Evolutionary conservation across 805 yeast species (phyloP).

Genomic region (Komagataella mondaviorum): DNA sequence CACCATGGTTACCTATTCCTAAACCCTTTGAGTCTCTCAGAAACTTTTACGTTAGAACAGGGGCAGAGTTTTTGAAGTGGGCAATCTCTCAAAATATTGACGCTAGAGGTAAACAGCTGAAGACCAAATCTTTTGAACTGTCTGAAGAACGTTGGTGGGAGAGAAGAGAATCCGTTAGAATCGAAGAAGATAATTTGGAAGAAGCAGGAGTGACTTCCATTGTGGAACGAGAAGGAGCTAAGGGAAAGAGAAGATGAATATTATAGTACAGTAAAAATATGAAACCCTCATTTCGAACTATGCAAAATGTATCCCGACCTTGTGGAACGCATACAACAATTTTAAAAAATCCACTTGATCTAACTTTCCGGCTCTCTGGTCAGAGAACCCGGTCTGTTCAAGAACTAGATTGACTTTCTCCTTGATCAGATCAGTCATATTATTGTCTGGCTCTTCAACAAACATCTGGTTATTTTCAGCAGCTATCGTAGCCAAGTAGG

Average conservation of each 20-base stretch:
- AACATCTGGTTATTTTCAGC: conserved; percentile 36
- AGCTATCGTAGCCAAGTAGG: conserved; percentile 40
- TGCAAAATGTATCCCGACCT: conserved; percentile 94
- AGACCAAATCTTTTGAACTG: conserved; percentile 78
- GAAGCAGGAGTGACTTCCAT: conserved; percentile 90
- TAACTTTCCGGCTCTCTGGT: conserved; percentile 83
- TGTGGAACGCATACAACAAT: conserved; percentile 84
- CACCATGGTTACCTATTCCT: conserved; percentile 97
- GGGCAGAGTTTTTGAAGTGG: conserved; percentile 85
- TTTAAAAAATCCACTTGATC: conserved; percentile 90
- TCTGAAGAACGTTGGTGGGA: conserved; percentile 98
- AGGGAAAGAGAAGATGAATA: conserved; percentile 38
- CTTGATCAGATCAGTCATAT: conserved; percentile 39
- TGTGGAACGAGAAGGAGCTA: conserved; percentile 54
- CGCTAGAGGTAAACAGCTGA: conserved; percentile 80
- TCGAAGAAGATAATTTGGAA: conserved; percentile 80
- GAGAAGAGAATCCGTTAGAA: conserved; percentile 83
- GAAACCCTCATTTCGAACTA: conserved; percentile 16
- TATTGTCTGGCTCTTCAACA: conserved; percentile 26
- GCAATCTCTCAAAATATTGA: conserved; percentile 77
- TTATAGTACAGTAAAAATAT: conserved; percentile 1
- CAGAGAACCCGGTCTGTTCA: conserved; percentile 66
- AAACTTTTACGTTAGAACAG: conserved; percentile 75
- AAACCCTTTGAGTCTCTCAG: conserved; percentile 81
- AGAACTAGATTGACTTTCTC: conserved; percentile 63